Conservation (phyloP, 768 basidiomycete genomes). For the Sporobolomyces phaffii region DNA sequence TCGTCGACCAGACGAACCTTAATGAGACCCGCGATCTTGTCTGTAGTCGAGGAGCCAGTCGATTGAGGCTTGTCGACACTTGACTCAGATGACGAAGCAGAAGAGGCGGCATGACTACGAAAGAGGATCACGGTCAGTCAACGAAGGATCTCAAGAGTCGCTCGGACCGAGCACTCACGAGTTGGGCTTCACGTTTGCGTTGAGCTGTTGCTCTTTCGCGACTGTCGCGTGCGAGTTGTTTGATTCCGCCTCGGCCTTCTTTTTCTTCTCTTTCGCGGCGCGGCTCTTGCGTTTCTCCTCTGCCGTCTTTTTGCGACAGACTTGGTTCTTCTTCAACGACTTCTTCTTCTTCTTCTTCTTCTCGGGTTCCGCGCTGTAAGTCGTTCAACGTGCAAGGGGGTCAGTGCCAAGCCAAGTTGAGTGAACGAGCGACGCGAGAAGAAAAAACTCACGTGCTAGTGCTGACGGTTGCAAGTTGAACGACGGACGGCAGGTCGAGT, state of each 20-base stretch:
- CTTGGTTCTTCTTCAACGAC: slow-evolving; percentile 11
- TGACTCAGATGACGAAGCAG: neutral
- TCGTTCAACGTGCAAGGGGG: neutral
- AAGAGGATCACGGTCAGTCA: neutral
- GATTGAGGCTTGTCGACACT: neutral
- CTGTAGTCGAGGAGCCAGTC: neutral
- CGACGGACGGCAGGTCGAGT: neutral
- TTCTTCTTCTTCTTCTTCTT: neutral
- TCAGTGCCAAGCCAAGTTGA: neutral
- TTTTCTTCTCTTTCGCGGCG: neutral
- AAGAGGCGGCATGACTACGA: neutral
- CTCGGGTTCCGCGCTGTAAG: no score
- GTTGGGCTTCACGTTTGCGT: slow-evolving; percentile 1
- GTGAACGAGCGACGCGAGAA: neutral
- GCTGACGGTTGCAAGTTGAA: slow-evolving; percentile 6
- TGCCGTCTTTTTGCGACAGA: slow-evolving; percentile 6
- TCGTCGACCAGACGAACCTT: no score
- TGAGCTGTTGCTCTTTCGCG: neutral
- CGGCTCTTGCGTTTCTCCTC: neutral
- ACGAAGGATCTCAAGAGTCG: neutral
- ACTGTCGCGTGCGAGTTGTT: neutral
- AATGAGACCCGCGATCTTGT: slow-evolving; percentile 1
- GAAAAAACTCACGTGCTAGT: neutral
- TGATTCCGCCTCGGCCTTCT: neutral
- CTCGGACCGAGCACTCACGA: neutral